Evolutionary conservation across 148 eudicot species (phyloP).

Genomic region (Polygonum aviculare): DNA sequence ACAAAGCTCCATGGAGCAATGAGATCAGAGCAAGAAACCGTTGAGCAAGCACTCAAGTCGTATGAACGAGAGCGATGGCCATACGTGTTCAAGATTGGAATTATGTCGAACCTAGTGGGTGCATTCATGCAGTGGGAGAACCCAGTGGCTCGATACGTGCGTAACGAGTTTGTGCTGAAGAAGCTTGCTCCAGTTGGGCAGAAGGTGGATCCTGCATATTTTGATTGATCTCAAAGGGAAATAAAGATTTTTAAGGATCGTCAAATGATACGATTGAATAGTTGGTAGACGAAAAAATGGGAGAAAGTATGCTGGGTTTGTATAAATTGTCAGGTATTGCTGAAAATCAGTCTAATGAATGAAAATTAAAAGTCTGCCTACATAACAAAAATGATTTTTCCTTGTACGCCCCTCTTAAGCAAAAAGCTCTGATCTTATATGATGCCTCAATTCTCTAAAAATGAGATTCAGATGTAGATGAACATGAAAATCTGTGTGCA

Average conservation of each 20-base stretch:
- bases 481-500: background rate
- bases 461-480: background rate
- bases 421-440: background rate
- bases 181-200: slow-evolving; percentile 54
- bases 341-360: background rate
- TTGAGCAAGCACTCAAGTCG: slow-evolving; percentile 57
- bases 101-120: slow-evolving; percentile 69
- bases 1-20: slow-evolving; percentile 46
- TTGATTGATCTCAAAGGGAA: slow-evolving; percentile 7
- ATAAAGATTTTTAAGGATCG: background rate
- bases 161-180: slow-evolving; percentile 53
- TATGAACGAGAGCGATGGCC: slow-evolving; percentile 70
- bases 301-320: background rate
- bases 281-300: background rate
- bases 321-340: background rate
- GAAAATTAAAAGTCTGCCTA: background rate
- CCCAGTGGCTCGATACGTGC: slow-evolving; percentile 40
- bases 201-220: slow-evolving; percentile 59
- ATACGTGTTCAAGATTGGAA: slow-evolving; percentile 49
- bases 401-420: background rate
- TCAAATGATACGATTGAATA: background rate
- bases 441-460: background rate
- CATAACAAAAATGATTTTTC: background rate
- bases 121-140: slow-evolving; percentile 64
- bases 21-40: slow-evolving; percentile 21